Percentiles rank a stretch among this genome's conserved stretches.
phyloP scores from a whole-genome alignment of 345 rosid species.

The Jatropha curcas region DNA sequence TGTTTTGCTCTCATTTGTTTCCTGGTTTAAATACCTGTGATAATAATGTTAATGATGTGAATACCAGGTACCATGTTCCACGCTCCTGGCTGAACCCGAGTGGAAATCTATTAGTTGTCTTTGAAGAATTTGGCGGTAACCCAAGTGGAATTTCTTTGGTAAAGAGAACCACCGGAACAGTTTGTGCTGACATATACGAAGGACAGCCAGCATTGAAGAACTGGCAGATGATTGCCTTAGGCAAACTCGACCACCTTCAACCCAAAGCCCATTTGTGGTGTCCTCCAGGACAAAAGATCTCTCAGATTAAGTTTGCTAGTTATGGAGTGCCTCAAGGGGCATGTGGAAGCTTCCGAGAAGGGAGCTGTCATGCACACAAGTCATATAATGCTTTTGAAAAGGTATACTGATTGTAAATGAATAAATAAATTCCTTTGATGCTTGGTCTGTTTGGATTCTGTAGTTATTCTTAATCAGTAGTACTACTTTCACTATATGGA shows the following conservation, averaged over 20 bases:
- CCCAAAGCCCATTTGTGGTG: constrained; percentile 32
- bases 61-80: constrained; percentile 49
- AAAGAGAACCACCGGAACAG: constrained; percentile 36
- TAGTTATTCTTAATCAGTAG: too few relatives aligned
- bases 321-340: constrained; percentile 27
- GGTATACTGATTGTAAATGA: constrained; percentile 5
- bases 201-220: constrained; percentile 27
- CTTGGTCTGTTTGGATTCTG: not conserved
- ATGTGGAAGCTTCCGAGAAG: constrained; percentile 21
- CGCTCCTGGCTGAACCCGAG: constrained; percentile 45
- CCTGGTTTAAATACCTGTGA: not conserved
- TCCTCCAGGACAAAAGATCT: constrained; percentile 24
- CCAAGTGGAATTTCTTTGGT: constrained; percentile 34
- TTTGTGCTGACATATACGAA: constrained; percentile 28
- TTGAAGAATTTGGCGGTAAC: constrained; percentile 48
- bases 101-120: constrained; percentile 36
- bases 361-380: constrained; percentile 28
- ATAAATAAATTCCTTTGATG: not conserved
- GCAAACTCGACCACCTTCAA: constrained; percentile 18
- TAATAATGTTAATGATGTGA: not conserved
- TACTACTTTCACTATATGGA: too few relatives aligned
- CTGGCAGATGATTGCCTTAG: constrained; percentile 15
- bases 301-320: constrained; percentile 27
- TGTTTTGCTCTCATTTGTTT: not conserved
- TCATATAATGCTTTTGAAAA: constrained; percentile 27